Conservation (phyloP, 129 eudicot species). For the Escallonia rubra region DNA sequence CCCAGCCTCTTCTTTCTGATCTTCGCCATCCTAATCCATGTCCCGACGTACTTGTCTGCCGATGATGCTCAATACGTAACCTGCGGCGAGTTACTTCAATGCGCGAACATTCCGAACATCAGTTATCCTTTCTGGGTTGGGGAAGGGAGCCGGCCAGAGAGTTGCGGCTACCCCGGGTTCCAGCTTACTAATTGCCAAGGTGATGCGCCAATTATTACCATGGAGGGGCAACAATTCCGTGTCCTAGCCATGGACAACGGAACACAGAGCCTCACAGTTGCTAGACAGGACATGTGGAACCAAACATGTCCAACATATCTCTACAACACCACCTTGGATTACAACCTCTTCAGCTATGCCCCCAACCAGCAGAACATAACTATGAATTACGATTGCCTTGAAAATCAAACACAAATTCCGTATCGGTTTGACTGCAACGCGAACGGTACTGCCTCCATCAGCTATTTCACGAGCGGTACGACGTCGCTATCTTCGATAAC, state of each 20-base stretch:
- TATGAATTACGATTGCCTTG: constrained; percentile 33
- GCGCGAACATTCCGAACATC: constrained; percentile 17
- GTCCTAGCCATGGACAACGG: constrained; percentile 18
- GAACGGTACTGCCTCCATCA: not conserved
- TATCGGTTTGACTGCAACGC: constrained; percentile 9
- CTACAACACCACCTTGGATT: constrained; percentile 38
- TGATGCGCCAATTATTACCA: constrained; percentile 13
- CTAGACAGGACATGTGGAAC: constrained; percentile 40
- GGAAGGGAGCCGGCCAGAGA: constrained; percentile 22
- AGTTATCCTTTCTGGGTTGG: constrained; percentile 68
- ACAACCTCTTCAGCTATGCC: constrained; percentile 13
- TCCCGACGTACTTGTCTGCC: constrained; percentile 13
- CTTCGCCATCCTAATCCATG: not conserved
- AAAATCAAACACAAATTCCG: not conserved
- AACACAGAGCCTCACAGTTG: constrained; percentile 21
- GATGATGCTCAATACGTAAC: constrained; percentile 10
- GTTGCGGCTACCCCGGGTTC: constrained; percentile 60
- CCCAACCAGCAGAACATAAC: constrained; percentile 27
- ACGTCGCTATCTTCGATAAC: not conserved
- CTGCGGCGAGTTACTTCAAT: constrained; percentile 21
- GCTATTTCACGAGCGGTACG: constrained; percentile 11
- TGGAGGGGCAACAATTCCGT: constrained; percentile 23
- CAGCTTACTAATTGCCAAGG: constrained; percentile 31
- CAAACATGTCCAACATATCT: constrained; percentile 24
- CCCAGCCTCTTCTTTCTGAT: constrained; percentile 14